Evolutionary conservation across 345 rosid species (phyloP).

Genomic region (Populus euphratica): DNA sequence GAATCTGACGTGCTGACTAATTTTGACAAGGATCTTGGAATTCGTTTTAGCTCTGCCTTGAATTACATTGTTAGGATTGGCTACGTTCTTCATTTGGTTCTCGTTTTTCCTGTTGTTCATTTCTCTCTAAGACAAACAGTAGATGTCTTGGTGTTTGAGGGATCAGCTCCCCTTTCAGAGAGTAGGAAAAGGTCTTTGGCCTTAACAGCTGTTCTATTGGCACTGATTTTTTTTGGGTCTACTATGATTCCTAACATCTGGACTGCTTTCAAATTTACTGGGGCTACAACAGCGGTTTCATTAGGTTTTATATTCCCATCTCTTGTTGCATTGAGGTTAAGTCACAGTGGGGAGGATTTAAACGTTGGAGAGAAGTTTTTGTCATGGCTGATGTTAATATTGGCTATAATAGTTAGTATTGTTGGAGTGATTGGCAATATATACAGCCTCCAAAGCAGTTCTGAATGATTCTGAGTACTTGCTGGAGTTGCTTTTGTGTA

Average conservation of each 20-base stretch:
- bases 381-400: conserved; percentile 67
- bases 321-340: conserved; percentile 64
- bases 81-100: conserved; percentile 84
- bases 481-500: not conserved
- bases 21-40: conserved; percentile 83
- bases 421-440: conserved; percentile 74
- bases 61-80: conserved; percentile 82
- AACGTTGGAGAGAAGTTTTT: conserved; percentile 42
- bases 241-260: conserved; percentile 93
- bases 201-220: conserved; percentile 56
- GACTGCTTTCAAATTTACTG: conserved; percentile 97
- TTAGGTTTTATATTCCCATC: conserved; percentile 92
- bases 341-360: conserved; percentile 48
- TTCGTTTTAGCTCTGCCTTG: conserved; percentile 71
- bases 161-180: conserved; percentile 69
- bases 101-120: conserved; percentile 95
- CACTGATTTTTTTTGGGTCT: conserved; percentile 67
- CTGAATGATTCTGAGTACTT: conserved; percentile 23
- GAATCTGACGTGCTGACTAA: conserved; percentile 84
- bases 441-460: conserved; percentile 50
- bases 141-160: conserved; percentile 58
- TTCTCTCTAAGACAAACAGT: conserved; percentile 90
- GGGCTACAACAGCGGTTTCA: conserved; percentile 96
- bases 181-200: conserved; percentile 73
- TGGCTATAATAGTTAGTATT: conserved; percentile 67